These are phyloP conservation scores for Zoysia matrella DNA, from an alignment of 202 grass and related monocot species.

Conservation along the genomic window DNA sequence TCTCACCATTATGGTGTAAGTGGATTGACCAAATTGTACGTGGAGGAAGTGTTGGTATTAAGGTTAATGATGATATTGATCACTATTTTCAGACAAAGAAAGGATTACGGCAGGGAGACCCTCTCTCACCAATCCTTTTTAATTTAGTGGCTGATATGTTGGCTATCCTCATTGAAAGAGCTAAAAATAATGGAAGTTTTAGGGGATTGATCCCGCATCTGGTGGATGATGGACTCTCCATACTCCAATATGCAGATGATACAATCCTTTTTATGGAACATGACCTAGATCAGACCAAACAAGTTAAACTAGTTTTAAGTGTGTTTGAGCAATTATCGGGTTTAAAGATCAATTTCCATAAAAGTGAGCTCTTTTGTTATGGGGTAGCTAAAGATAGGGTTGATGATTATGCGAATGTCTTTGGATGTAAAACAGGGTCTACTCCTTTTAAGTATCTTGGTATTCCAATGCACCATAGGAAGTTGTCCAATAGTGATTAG, in stretches of 20 bases:
- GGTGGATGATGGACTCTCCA: background rate
- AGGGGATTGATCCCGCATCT: too few relatives aligned
- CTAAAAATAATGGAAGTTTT: too few relatives aligned
- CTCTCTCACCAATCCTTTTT: too few relatives aligned
- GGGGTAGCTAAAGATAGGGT: background rate
- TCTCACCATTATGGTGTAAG: too few relatives aligned
- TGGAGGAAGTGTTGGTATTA: too few relatives aligned
- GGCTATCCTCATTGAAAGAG: too few relatives aligned
- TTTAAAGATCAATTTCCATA: background rate
- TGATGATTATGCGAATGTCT: background rate
- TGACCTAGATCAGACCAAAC: background rate
- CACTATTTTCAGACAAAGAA: too few relatives aligned
- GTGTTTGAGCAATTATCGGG: background rate
- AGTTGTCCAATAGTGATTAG: background rate
- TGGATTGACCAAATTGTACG: too few relatives aligned
- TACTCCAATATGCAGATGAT: background rate
- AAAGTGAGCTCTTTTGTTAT: background rate
- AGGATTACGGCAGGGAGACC: too few relatives aligned
- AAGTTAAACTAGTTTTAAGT: background rate
- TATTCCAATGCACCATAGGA: background rate
- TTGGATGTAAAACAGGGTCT: background rate
- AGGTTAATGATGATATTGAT: too few relatives aligned
- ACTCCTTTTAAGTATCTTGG: background rate
- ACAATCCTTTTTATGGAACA: background rate
- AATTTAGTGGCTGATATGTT: too few relatives aligned